Conservation (phyloP, 352 stramenopile species). For the Globisporangium solare region DNA sequence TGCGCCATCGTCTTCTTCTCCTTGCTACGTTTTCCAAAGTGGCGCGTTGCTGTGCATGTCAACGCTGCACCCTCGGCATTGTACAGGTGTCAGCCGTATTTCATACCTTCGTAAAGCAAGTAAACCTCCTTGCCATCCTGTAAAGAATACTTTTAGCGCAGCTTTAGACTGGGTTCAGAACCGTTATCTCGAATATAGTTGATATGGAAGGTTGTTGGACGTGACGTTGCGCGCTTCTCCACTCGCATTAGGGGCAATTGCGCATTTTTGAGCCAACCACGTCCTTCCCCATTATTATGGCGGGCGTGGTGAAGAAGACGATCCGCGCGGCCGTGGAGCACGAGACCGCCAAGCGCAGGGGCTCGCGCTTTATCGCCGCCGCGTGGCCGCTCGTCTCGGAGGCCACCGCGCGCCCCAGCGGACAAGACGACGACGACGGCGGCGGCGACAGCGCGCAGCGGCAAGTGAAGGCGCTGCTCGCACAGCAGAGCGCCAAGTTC, state of each 20-base stretch:
- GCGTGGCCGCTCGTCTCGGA: slow-evolving; percentile 37
- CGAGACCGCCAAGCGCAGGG: slow-evolving; percentile 79
- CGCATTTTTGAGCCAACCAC: neutral
- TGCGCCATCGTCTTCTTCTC: slow-evolving; percentile 9
- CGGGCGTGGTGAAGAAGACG: slow-evolving; percentile 20
- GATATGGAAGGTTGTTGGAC: neutral
- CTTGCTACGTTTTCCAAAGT: neutral
- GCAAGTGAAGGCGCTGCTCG: slow-evolving; percentile 44
- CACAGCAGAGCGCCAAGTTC: slow-evolving; percentile 35
- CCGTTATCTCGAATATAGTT: no score
- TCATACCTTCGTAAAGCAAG: no score
- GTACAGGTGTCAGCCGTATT: no score
- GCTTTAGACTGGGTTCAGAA: neutral
- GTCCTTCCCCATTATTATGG: neutral
- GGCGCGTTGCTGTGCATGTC: neutral
- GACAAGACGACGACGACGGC: slow-evolving; percentile 12
- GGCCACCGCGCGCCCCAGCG: neutral
- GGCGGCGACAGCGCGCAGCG: slow-evolving; percentile 21
- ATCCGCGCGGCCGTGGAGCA: slow-evolving; percentile 54
- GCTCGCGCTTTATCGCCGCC: slow-evolving; percentile 74
- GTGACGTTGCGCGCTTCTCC: slow-evolving; percentile 5
- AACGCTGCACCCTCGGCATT: no score
- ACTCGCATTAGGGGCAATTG: slow-evolving; percentile 6
- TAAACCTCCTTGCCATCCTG: no score
- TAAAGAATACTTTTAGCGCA: neutral